Evolutionary conservation across 78 protist genomes (phyloP).

Genomic region (Dictyostelium firmibasis): DNA sequence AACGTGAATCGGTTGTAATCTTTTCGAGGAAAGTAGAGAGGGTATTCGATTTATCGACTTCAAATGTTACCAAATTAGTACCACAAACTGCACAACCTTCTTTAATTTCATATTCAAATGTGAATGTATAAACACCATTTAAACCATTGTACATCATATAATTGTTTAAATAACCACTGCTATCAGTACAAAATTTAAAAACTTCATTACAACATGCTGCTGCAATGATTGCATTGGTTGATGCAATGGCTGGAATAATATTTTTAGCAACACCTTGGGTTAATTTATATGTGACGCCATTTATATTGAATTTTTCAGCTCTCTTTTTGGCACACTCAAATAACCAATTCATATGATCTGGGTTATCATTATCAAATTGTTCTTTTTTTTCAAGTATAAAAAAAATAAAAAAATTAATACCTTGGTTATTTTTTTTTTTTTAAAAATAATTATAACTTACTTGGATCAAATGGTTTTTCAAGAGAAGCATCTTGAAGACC

Average conservation of each 20-base stretch:
- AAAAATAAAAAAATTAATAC: not conserved
- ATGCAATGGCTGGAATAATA: constrained; percentile 99
- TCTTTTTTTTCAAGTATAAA: not conserved
- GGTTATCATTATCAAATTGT: constrained; percentile 93
- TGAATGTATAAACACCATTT: constrained; percentile 88
- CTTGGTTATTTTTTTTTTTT: not conserved
- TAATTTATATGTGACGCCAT: constrained; percentile 93
- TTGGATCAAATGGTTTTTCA: constrained; percentile 73
- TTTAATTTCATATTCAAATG: constrained; percentile 87
- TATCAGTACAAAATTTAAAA: constrained; percentile 91
- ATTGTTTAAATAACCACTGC: constrained; percentile 82
- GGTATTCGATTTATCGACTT: not conserved
- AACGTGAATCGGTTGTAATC: constrained; percentile 34
- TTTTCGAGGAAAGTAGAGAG: constrained; percentile 43
- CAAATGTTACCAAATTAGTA: constrained; percentile 15
- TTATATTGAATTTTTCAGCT: constrained; percentile 91
- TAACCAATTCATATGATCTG: constrained; percentile 95
- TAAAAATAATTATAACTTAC: not conserved
- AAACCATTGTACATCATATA: constrained; percentile 90
- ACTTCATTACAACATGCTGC: constrained; percentile 94
- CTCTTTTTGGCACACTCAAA: constrained; percentile 86
- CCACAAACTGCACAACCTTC: constrained; percentile 89
- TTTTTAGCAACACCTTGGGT: constrained; percentile 96
- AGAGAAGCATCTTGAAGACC: constrained; percentile 11
- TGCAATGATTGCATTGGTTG: constrained; percentile 98